These are phyloP conservation scores for Epichloe coenophiala DNA, from an alignment of 2,329 filamentous ascomycete species.

Conservation along the genomic window DNA sequence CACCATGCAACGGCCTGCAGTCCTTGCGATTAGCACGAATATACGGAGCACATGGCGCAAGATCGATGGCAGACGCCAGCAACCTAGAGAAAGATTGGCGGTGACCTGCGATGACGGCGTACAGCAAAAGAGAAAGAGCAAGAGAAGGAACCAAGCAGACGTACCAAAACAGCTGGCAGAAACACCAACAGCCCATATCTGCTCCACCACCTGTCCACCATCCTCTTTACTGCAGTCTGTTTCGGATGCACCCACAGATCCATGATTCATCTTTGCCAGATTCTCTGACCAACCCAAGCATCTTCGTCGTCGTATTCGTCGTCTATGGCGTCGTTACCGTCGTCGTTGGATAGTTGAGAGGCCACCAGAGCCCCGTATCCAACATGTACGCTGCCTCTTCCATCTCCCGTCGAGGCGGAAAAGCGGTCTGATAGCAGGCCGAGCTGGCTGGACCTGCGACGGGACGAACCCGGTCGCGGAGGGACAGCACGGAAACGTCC, in stretches of 20 bases:
- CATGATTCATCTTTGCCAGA: constrained; percentile 24
- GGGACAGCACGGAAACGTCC: constrained; percentile 54
- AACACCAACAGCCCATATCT: constrained; percentile 48
- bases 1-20: constrained; percentile 49
- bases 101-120: background rate
- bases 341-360: constrained; percentile 24
- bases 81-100: background rate
- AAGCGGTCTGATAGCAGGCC: constrained; percentile 25
- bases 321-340: constrained; percentile 16
- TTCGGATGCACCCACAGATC: constrained; percentile 50
- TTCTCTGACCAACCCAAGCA: constrained; percentile 20
- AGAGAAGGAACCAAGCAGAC: constrained; percentile 11
- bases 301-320: constrained; percentile 14
- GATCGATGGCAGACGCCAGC: background rate
- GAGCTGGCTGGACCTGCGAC: constrained; percentile 21
- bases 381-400: constrained; percentile 40
- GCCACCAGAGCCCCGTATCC: constrained; percentile 42
- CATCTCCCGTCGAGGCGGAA: constrained; percentile 10
- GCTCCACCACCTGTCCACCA: constrained; percentile 50
- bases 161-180: constrained; percentile 45
- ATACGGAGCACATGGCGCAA: background rate
- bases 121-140: background rate
- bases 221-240: constrained; percentile 41
- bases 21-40: background rate
- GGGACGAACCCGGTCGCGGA: constrained; percentile 20